Base-by-base conservation (phyloP, 2,329 filamentous ascomycete genomes). In the Orbilia quercus region DNA sequence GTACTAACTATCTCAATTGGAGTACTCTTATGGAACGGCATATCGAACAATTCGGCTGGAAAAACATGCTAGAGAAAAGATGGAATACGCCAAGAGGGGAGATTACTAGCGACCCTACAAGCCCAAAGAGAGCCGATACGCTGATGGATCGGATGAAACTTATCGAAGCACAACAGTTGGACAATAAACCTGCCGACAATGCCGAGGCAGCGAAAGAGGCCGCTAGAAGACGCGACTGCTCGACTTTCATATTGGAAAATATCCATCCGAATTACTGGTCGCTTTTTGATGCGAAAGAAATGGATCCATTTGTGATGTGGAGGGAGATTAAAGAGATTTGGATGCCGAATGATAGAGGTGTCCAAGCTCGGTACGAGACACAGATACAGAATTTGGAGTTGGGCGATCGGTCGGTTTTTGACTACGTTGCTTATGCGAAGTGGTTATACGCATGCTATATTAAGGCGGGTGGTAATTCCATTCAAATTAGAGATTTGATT, bases 1-100 rank as follows among this genome's bases (percentile, higher is more conserved):
- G 20, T 12, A 40, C 45, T 9, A 65, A 65, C 31, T 65, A 55
- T 31, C 60, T 65, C 25, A 65, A 55, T 18, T 65, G 62, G 62
- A 50, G 22, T n/a, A 57, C 57, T 7, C 28, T 65, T 11, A 57
- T 65, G 16, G 36, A 14, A 20, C 40, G 51, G 18, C 47, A 48
- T 7, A 55, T 65, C 31, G 50, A 57, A 31, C 6, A 34, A 44
- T 44, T 51, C 16, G 25, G 34, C 7, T 54, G 50, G 50, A 38
- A 23, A 25, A 1, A n/a, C 31, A 16, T 54, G 31, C 12, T 54
- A 11, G 22, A 54, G 25, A 40, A 38, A 40, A 9, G 18, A n/a
- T 40, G 42, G 42, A 40, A 9, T 11, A 38, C 28, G 9, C 28
- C 28, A 5, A 31, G 28, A 5, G 28, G 28, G 28, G 28, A 4